Evolutionary conservation across 2,329 filamentous ascomycete species (phyloP).

Genomic region (Neofusicoccum kwambonambiense): DNA sequence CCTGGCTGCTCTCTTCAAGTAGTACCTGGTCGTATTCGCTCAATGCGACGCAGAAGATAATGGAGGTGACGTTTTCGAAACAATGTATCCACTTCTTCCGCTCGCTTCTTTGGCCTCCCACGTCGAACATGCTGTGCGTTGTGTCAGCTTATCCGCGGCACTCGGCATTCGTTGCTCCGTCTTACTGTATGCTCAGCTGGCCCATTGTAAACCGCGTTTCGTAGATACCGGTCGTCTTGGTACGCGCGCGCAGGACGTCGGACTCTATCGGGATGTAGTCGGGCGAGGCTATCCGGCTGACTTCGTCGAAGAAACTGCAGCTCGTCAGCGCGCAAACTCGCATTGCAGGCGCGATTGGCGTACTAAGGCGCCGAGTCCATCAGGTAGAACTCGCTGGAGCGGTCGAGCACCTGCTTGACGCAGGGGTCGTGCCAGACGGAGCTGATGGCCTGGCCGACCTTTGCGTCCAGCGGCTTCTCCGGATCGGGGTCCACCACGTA

Average conservation of each 20-base stretch:
- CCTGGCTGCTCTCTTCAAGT: conserved; percentile 95
- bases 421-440: conserved; percentile 89
- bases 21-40: conserved; percentile 98
- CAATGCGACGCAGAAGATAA: conserved; percentile 97
- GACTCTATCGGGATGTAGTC: conserved; percentile 92
- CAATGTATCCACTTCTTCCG: conserved; percentile 99
- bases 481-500: conserved; percentile 91
- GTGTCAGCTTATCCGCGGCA: conserved; percentile 22
- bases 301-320: conserved; percentile 90
- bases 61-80: conserved; percentile 98
- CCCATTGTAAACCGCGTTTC: conserved; percentile 99
- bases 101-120: conserved; percentile 94
- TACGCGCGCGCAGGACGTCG: conserved; percentile 91
- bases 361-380: conserved; percentile 99
- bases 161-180: conserved; percentile 31
- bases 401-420: conserved; percentile 79
- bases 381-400: conserved; percentile 96
- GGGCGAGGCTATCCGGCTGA: conserved; percentile 74
- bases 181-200: conserved; percentile 96
- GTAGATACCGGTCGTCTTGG: conserved; percentile 98
- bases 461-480: conserved; percentile 75
- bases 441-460: conserved; percentile 78
- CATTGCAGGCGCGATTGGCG: conserved; percentile 34
- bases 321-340: conserved; percentile 23
- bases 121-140: conserved; percentile 87